A percentile compares a stretch with the other conserved stretches of the same genome.
phyloP scores from a whole-genome alignment of 805 yeast species.

The Starmerella apis region DNA sequence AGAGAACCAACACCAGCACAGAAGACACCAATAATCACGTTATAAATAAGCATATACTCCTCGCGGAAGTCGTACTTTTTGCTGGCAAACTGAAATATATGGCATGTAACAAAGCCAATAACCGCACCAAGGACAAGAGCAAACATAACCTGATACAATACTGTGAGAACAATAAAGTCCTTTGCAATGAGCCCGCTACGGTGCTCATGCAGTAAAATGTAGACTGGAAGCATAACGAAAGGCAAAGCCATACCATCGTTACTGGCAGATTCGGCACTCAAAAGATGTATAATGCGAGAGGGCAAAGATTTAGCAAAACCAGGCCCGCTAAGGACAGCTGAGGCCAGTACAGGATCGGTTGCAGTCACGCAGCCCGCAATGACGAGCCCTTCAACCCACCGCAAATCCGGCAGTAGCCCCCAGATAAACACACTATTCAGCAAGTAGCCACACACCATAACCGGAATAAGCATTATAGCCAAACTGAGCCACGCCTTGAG shows the following conservation, averaged over 20 bases:
- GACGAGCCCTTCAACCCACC: slow-evolving; percentile 46
- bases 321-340: slow-evolving; percentile 52
- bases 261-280: slow-evolving; percentile 64
- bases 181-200: slow-evolving; percentile 45
- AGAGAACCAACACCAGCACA: slow-evolving; percentile 54
- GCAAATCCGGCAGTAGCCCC: slow-evolving; percentile 48
- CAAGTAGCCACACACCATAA: slow-evolving; percentile 64
- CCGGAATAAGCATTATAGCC: slow-evolving; percentile 49
- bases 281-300: slow-evolving; percentile 48
- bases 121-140: slow-evolving; percentile 45
- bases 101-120: slow-evolving; percentile 44
- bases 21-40: slow-evolving; percentile 48
- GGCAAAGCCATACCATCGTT: slow-evolving; percentile 58
- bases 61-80: slow-evolving; percentile 12
- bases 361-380: slow-evolving; percentile 66
- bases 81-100: slow-evolving; percentile 42
- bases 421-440: slow-evolving; percentile 53
- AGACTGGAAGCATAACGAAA: slow-evolving; percentile 51
- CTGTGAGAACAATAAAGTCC: slow-evolving; percentile 52
- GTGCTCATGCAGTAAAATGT: slow-evolving; percentile 39
- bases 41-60: slow-evolving; percentile 35
- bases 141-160: slow-evolving; percentile 42
- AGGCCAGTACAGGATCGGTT: slow-evolving; percentile 52
- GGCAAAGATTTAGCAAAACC: slow-evolving; percentile 58
- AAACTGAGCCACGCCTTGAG: slow-evolving; percentile 50